These are phyloP conservation scores for Vachellia pachyceras DNA, from an alignment of 306 rosid genomes.

Conservation along the genomic window DNA sequence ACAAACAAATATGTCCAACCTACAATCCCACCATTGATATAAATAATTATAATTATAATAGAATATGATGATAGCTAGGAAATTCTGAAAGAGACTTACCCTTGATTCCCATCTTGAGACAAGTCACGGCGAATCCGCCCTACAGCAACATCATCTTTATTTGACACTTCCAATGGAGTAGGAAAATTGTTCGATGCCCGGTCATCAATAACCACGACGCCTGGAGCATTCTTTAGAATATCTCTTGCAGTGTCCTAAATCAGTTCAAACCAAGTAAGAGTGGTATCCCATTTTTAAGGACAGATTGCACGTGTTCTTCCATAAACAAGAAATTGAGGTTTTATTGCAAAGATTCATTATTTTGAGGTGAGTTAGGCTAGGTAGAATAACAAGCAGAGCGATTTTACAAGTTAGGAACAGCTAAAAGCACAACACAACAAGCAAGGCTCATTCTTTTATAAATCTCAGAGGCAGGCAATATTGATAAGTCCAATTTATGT, in stretches of 20 bases:
- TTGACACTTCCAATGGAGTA: constrained; percentile 92
- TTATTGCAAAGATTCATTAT: background rate
- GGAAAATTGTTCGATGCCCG: constrained; percentile 83
- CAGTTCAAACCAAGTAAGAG: constrained; percentile 30
- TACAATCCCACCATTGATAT: constrained; percentile 40
- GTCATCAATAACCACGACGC: constrained; percentile 87
- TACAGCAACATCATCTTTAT: constrained; percentile 90
- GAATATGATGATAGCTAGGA: constrained; percentile 14
- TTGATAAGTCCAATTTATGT: background rate
- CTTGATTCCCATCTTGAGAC: constrained; percentile 84
- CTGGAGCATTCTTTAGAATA: constrained; percentile 83
- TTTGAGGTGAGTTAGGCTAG: background rate
- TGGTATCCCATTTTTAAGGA: background rate
- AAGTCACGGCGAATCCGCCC: constrained; percentile 91
- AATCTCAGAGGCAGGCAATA: background rate
- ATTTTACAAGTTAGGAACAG: background rate
- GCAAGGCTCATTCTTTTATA: background rate
- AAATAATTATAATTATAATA: background rate
- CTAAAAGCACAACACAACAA: background rate
- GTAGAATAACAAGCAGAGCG: background rate
- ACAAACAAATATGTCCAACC: constrained; percentile 93
- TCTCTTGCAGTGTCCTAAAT: constrained; percentile 77
- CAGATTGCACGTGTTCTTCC: background rate
- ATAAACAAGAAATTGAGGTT: background rate
- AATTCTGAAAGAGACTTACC: constrained; percentile 49